A percentile compares a stretch with the other conserved stretches of the same genome.
These are phyloP conservation scores for Echium plantagineum DNA, from an alignment of 257 asterid genomes.

Conservation along the genomic window DNA sequence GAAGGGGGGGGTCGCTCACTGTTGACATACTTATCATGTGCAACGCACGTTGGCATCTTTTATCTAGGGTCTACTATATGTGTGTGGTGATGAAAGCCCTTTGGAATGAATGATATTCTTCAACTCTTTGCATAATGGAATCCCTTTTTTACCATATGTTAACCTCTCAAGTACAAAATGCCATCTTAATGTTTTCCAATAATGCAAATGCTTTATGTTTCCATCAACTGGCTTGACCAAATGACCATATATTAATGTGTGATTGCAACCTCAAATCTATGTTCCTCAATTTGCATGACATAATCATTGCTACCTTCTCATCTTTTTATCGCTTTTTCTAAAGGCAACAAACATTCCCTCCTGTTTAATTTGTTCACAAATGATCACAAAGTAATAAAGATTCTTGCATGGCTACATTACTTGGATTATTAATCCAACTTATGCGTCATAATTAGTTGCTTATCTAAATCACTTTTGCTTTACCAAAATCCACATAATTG, in stretches of 20 bases:
- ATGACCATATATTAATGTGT: background rate
- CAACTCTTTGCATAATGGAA: slow-evolving; percentile 14
- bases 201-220: slow-evolving; percentile 17
- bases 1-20: slow-evolving; percentile 4
- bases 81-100: slow-evolving; percentile 9
- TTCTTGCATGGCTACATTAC: slow-evolving; percentile 5
- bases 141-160: slow-evolving; percentile 2
- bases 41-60: too few species aligned
- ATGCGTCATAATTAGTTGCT: slow-evolving; percentile 15
- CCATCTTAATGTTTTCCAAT: slow-evolving; percentile 23
- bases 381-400: slow-evolving; percentile 16
- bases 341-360: slow-evolving; percentile 30
- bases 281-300: slow-evolving; percentile 15
- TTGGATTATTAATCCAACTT: slow-evolving; percentile 6
- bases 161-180: slow-evolving; percentile 15
- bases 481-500: slow-evolving; percentile 11
- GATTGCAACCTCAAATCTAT: slow-evolving; percentile 9
- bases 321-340: slow-evolving; percentile 9
- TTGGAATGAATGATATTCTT: slow-evolving; percentile 8
- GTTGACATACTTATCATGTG: too few species aligned
- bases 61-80: background rate
- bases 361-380: slow-evolving; percentile 18
- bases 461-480: slow-evolving; percentile 13
- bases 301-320: slow-evolving; percentile 12
- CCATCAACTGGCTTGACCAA: slow-evolving; percentile 21